Evolutionary conservation across 768 basidiomycete species (phyloP).

Genomic region (Macrolepiota dolichaula): DNA sequence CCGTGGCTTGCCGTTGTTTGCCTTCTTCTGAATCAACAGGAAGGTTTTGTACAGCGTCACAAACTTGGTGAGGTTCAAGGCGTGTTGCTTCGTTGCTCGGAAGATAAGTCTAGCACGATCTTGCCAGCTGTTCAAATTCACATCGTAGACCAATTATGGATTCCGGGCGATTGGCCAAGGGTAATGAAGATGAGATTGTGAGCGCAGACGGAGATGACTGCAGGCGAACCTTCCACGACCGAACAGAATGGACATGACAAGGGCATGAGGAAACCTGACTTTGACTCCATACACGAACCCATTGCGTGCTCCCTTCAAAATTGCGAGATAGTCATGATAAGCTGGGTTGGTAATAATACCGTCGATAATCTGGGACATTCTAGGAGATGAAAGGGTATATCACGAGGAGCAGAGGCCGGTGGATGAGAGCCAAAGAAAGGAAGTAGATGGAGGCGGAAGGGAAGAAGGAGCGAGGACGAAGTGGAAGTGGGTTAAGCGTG

Average conservation of each 20-base stretch:
- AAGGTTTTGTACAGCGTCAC: constrained; percentile 90
- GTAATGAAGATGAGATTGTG: constrained; percentile 1
- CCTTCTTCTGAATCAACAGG: constrained; percentile 76
- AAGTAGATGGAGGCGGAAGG: constrained; percentile 3
- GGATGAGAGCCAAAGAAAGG: constrained; percentile 4
- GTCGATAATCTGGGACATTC: constrained; percentile 25
- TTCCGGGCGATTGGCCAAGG: background rate
- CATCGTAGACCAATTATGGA: background rate
- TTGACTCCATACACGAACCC: constrained; percentile 89
- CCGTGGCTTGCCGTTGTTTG: constrained; percentile 80
- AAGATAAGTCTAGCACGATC: constrained; percentile 67
- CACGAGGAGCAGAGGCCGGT: constrained; percentile 3
- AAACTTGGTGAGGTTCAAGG: constrained; percentile 89
- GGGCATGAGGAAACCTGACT: constrained; percentile 92
- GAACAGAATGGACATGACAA: constrained; percentile 95
- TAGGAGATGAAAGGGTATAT: background rate
- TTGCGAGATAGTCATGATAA: constrained; percentile 87
- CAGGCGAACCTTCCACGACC: constrained; percentile 82
- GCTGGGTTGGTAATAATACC: constrained; percentile 64
- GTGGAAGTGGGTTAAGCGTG: constrained; percentile 11
- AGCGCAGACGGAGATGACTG: constrained; percentile 4
- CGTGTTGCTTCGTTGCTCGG: constrained; percentile 86
- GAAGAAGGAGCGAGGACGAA: constrained; percentile 8
- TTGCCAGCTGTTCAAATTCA: constrained; percentile 56
- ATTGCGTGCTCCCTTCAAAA: constrained; percentile 92